Evolutionary conservation across 2,329 filamentous ascomycete species (phyloP).

Genomic region (Scortechinia acanthostroma): DNA sequence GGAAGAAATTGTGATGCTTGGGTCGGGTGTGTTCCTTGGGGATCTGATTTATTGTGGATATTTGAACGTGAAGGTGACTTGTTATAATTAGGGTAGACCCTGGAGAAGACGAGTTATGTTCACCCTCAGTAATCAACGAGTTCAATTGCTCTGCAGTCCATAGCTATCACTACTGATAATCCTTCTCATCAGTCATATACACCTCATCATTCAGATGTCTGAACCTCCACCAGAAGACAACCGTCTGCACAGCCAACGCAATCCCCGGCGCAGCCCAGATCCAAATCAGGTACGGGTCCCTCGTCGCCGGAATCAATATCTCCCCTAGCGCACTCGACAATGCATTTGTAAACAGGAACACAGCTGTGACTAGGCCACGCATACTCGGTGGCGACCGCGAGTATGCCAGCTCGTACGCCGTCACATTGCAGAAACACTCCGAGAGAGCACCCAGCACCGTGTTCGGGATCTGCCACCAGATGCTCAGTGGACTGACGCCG

Average conservation of each 20-base stretch:
- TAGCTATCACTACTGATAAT: no score
- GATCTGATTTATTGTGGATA: no score
- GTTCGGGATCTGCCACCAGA: constrained; percentile 41
- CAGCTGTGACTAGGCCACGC: constrained; percentile 47
- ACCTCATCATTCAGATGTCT: constrained; percentile 36
- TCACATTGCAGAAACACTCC: constrained; percentile 54
- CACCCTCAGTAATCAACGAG: no score
- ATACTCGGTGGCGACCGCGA: constrained; percentile 62
- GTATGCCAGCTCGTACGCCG: constrained; percentile 61
- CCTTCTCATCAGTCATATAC: no score
- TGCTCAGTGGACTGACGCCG: constrained; percentile 31
- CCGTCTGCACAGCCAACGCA: constrained; percentile 33
- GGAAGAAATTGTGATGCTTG: no score
- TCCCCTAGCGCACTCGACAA: constrained; percentile 41
- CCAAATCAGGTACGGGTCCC: constrained; percentile 31
- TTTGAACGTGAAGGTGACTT: no score
- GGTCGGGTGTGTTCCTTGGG: no score
- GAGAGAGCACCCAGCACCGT: constrained; percentile 42
- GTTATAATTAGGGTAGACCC: no score
- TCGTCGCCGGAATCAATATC: constrained; percentile 28
- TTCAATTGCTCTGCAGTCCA: no score
- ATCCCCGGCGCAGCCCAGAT: constrained; percentile 38
- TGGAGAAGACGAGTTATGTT: no score
- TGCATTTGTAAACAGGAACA: constrained; percentile 49
- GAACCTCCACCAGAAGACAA: constrained; percentile 37